Evolutionary conservation across 225 moss, liverwort and hornwort species (phyloP).

Genomic region (Lunularia cruciata): DNA sequence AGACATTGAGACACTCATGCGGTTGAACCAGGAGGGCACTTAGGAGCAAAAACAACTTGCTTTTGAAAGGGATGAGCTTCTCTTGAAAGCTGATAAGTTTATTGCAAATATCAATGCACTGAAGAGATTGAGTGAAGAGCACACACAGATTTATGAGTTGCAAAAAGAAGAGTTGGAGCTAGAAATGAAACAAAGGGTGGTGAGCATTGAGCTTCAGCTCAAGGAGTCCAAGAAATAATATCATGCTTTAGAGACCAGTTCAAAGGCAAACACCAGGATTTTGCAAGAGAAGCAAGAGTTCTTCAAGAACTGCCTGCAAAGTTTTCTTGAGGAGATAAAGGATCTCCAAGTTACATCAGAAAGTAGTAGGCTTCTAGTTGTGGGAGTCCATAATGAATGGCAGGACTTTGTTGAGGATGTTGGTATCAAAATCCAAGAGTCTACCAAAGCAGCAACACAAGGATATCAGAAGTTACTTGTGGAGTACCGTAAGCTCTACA

Average conservation of each 20-base stretch:
- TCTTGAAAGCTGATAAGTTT: constrained; percentile 14
- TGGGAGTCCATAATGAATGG: constrained; percentile 33
- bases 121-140: constrained; percentile 30
- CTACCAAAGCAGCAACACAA: constrained; percentile 37
- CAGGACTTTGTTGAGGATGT: constrained; percentile 24
- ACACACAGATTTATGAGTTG: constrained; percentile 31
- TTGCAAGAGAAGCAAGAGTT: constrained; percentile 35
- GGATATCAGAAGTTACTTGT: constrained; percentile 41
- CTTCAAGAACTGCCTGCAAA: constrained; percentile 29
- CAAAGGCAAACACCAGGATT: constrained; percentile 27
- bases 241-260: constrained; percentile 33
- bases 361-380: constrained; percentile 30
- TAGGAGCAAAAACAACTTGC: constrained; percentile 14
- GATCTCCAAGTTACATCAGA: constrained; percentile 32
- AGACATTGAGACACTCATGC: constrained; percentile 23
- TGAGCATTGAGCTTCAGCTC: constrained; percentile 43
- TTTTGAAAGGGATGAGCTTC: constrained; percentile 28
- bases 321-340: constrained; percentile 24
- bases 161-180: constrained; percentile 52
- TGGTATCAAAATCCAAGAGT: constrained; percentile 31
- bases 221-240: constrained; percentile 37
- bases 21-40: constrained; percentile 18
- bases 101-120: constrained; percentile 23
- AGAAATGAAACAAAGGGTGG: constrained; percentile 44
- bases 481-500: constrained; percentile 49